Conservation (phyloP, 257 asterid genomes). For the Lithospermum erythrorhizon region DNA sequence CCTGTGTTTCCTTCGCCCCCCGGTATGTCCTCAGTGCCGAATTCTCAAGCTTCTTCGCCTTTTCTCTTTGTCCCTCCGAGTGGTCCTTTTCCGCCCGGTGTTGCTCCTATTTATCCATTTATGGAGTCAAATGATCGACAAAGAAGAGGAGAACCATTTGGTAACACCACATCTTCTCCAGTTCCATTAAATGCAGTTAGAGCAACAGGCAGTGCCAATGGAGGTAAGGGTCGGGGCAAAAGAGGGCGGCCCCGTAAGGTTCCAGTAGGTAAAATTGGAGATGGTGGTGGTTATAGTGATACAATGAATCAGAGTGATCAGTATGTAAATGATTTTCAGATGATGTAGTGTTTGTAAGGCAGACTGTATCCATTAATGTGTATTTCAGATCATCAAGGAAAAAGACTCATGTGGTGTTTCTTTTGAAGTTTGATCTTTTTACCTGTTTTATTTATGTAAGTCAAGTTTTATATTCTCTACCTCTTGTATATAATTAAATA, state of each 20-base stretch:
- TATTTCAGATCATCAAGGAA: too few relatives aligned
- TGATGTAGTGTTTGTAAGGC: too few relatives aligned
- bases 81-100: conserved; percentile 89
- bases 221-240: conserved; percentile 19
- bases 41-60: conserved; percentile 51
- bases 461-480: too few relatives aligned
- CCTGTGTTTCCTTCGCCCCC: conserved; percentile 65
- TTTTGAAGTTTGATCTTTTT: too few relatives aligned
- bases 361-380: too few relatives aligned
- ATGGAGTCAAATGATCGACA: conserved; percentile 25
- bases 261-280: conserved; percentile 26
- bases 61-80: conserved; percentile 80
- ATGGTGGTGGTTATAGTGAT: conserved; percentile 35
- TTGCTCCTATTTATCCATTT: conserved; percentile 82
- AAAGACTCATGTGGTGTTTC: too few relatives aligned
- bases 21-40: conserved; percentile 36
- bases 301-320: conserved; percentile 29
- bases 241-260: conserved; percentile 21
- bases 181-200: conserved; percentile 57
- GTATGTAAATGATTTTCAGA: conserved; percentile 1
- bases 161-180: conserved; percentile 39
- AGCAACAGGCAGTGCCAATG: conserved; percentile 49
- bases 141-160: conserved; percentile 14
- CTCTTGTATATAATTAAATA: too few relatives aligned
- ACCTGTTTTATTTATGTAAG: too few relatives aligned